Evolutionary conservation across 441 rosid genomes (phyloP).

Genomic region (Pelargonium cotyledonis): DNA sequence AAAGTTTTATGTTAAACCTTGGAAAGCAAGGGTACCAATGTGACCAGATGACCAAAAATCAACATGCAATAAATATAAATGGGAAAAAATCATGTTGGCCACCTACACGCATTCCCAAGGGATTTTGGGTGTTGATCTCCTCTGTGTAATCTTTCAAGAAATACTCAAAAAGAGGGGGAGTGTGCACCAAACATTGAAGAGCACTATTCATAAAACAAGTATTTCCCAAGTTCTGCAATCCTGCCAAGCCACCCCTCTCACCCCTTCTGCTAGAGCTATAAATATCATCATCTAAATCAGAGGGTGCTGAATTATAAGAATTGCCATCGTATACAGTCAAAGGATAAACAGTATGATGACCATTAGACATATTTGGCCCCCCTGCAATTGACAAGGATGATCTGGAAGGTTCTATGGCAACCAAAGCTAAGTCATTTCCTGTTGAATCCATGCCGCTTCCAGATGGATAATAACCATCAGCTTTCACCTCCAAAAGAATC

Average conservation of each 20-base stretch:
- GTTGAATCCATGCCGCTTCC: constrained; percentile 26
- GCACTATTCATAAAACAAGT: constrained; percentile 79
- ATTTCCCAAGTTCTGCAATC: constrained; percentile 73
- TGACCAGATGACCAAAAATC: constrained; percentile 2
- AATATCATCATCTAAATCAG: constrained; percentile 29
- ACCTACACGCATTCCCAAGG: constrained; percentile 68
- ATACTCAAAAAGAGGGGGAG: constrained; percentile 68
- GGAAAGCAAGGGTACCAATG: constrained; percentile 4
- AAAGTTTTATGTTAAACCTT: constrained; percentile 18
- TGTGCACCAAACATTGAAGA: constrained; percentile 70
- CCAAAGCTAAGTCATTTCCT: constrained; percentile 57
- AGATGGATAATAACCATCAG: constrained; percentile 36
- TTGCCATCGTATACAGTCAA: constrained; percentile 38
- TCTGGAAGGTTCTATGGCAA: constrained; percentile 57
- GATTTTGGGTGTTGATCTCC: constrained; percentile 65
- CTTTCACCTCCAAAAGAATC: constrained; percentile 63
- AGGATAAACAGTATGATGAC: constrained; percentile 30
- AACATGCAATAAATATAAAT: constrained; percentile 2
- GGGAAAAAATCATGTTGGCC: constrained; percentile 10
- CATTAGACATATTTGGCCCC: constrained; percentile 38
- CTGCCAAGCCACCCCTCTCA: constrained; percentile 52
- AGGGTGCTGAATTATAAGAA: constrained; percentile 25
- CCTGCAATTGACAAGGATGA: constrained; percentile 54
- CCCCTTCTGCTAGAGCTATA: constrained; percentile 56
- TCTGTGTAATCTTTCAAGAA: constrained; percentile 57